Evolutionary conservation across 306 rosid species (phyloP), one percentile per base, ranked within the genome.

Genomic region (Casuarina cunninghamiana): DNA sequence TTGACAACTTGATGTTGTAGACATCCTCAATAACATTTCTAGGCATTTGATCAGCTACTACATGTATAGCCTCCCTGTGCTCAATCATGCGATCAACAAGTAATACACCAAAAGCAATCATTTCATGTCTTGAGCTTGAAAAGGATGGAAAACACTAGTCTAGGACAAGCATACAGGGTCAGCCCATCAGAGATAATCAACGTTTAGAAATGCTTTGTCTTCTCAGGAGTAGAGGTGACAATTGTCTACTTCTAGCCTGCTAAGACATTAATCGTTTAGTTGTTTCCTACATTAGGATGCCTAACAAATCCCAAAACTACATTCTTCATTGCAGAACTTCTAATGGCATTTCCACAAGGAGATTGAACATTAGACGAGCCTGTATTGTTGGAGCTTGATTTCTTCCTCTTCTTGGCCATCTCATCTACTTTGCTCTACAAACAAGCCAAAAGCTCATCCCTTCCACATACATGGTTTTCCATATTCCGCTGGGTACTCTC

Each of bases 191-290:
- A 91, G 58, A 95, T 93, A 37, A 93, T 95, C 82, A 95, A 82
- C 73, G 99, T 95, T 86, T 95, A 97, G 85, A 93, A 95, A 78
- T 95, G 99, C 90, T 95, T 95, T 10, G 99, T 95, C 88, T 95
- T 95, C 84, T 97, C 97, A 0, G 99, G 99, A 21, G 99, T 95
- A 77, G 99, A 95, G 78, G 99, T 95, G 72, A 95, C 99, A 50
- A 97, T 97, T 2, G 99, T 88, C 75, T 87, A 77, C 75, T 93
- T 95, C 80, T 91, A 90, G 77, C 99, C 97, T 13, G 93, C 97
- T 86, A 95, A 85, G 70, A 97, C 99, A 89, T 95, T 95, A 58
- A 95, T 95, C 61, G 99, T 95, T 35, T 97, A 95, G 83, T 97
- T 95, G 81, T 95, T 95, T 65, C 99, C 99, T 46, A 93, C 99